A percentile compares a stretch with the other conserved stretches of the same genome.
Evolutionary conservation across 169 alveolate genomes (phyloP).

Genomic region (Cryptosporidium viatorum): DNA sequence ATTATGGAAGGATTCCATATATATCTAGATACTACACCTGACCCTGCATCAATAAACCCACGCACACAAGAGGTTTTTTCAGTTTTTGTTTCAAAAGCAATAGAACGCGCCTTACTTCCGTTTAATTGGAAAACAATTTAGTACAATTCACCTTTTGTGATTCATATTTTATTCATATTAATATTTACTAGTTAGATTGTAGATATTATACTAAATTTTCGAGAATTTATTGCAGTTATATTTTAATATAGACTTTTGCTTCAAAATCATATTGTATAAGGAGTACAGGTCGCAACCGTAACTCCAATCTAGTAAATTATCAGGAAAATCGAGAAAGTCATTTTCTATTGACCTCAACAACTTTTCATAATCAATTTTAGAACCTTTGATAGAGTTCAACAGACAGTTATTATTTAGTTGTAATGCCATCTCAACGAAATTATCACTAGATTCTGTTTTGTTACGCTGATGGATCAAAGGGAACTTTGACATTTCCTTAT

Average conservation of each 20-base stretch:
- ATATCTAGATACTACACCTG: slow-evolving; percentile 3
- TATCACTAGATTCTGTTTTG: slow-evolving; percentile 1
- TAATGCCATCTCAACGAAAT: slow-evolving; percentile 36
- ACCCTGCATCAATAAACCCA: neutral
- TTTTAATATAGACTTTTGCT: slow-evolving; percentile 31
- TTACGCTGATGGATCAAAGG: slow-evolving; percentile 22
- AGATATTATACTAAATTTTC: slow-evolving; percentile 1
- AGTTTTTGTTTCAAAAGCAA: slow-evolving; percentile 42
- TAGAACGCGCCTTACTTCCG: slow-evolving; percentile 59
- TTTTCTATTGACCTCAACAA: slow-evolving; percentile 55
- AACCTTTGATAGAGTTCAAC: slow-evolving; percentile 23
- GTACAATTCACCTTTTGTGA: neutral
- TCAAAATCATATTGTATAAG: neutral
- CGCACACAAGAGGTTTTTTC: slow-evolving; percentile 24
- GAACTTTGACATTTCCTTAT: neutral
- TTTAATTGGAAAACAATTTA: slow-evolving; percentile 21
- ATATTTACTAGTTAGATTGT: neutral
- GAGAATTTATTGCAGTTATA: slow-evolving; percentile 3
- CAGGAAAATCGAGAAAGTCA: slow-evolving; percentile 63
- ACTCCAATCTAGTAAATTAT: slow-evolving; percentile 52
- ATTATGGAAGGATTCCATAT: slow-evolving; percentile 50
- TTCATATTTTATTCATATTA: no score
- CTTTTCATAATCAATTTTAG: slow-evolving; percentile 33
- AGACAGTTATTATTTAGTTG: slow-evolving; percentile 52
- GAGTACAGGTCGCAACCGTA: slow-evolving; percentile 18